These are phyloP conservation scores for Dioscorea dumetorum DNA, from an alignment of 106 monocot genomes.

Conservation along the genomic window DNA sequence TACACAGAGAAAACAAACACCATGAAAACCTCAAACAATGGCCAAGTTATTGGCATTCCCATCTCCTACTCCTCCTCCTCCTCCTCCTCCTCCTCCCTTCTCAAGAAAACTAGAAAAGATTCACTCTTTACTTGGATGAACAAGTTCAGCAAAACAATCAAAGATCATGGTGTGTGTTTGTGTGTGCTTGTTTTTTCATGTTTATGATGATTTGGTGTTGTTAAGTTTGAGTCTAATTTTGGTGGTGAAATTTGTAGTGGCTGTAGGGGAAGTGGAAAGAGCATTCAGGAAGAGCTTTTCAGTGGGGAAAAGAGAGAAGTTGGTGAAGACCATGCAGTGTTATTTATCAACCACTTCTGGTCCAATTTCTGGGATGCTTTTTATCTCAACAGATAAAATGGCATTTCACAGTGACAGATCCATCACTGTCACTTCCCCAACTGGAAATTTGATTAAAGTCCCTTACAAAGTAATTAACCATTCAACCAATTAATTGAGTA, in stretches of 20 bases:
- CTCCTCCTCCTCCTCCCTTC: too few species aligned
- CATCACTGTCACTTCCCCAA: slow-evolving; percentile 17
- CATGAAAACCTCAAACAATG: too few species aligned
- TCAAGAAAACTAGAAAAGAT: background rate
- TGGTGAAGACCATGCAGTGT: slow-evolving; percentile 30
- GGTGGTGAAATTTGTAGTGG: slow-evolving; percentile 11
- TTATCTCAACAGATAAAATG: slow-evolving; percentile 27
- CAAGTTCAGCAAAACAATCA: slow-evolving; percentile 17
- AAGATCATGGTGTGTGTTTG: slow-evolving; percentile 10
- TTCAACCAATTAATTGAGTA: background rate
- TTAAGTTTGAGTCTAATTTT: too few species aligned
- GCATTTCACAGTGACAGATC: slow-evolving; percentile 24
- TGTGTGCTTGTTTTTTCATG: too few species aligned
- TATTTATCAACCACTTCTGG: slow-evolving; percentile 36
- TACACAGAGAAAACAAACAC: too few species aligned
- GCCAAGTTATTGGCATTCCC: too few species aligned
- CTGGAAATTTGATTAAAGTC: slow-evolving; percentile 15
- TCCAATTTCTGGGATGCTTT: slow-evolving; percentile 29
- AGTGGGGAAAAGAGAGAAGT: slow-evolving; percentile 25
- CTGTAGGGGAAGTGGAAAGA: slow-evolving; percentile 25
- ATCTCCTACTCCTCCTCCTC: too few species aligned
- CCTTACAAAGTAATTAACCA: slow-evolving; percentile 18
- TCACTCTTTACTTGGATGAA: slow-evolving; percentile 8
- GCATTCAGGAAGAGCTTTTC: slow-evolving; percentile 24
- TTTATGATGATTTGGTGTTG: background rate